A percentile compares a stretch with the other conserved stretches of the same genome.
These are phyloP conservation scores for Handroanthus guayacan DNA, from an alignment of 257 asterid genomes.

Conservation along the genomic window DNA sequence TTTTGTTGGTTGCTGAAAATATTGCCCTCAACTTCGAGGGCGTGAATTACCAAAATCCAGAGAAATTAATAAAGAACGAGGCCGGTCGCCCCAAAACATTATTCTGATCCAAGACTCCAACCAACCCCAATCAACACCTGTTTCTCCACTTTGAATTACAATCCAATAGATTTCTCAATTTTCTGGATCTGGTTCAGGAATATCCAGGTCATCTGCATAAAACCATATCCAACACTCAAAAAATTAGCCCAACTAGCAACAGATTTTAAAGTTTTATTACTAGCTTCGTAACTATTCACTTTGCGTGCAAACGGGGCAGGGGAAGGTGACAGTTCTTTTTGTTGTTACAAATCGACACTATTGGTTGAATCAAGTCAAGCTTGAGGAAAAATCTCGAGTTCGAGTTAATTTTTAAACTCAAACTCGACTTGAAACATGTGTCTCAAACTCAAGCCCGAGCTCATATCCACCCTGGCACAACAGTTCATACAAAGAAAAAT, in stretches of 20 bases:
- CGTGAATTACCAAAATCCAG: constrained; percentile 36
- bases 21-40: constrained; percentile 33
- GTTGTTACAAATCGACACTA: too few species aligned
- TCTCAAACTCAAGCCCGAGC: too few species aligned
- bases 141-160: constrained; percentile 46
- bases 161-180: constrained; percentile 60
- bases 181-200: constrained; percentile 91
- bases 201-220: constrained; percentile 94
- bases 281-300: not conserved
- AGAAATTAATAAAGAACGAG: constrained; percentile 23
- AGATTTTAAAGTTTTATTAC: not conserved
- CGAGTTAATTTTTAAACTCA: too few species aligned
- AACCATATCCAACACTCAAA: not conserved
- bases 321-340: not conserved
- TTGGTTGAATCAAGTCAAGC: too few species aligned
- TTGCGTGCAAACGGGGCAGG: not conserved
- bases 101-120: constrained; percentile 37
- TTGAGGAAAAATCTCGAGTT: too few species aligned
- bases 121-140: constrained; percentile 15
- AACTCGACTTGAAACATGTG: too few species aligned
- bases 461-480: not conserved
- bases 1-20: constrained; percentile 22
- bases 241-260: not conserved
- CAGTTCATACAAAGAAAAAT: not conserved
- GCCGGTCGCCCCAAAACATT: constrained; percentile 34